These are phyloP conservation scores for Maudiozyma saulgeensis DNA, from an alignment of 805 yeast species.

Conservation along the genomic window DNA sequence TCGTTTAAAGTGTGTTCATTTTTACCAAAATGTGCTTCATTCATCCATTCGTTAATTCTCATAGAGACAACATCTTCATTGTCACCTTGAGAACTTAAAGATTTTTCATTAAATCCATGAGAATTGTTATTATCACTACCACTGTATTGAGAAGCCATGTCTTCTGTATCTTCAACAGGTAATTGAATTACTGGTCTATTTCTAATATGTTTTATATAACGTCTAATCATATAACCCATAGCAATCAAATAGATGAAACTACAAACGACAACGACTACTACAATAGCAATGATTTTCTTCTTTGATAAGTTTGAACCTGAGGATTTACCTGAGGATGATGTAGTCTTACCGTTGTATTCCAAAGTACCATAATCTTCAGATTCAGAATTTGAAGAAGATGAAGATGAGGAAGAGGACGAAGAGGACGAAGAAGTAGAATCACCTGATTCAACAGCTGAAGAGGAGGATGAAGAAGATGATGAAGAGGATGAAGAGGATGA, in stretches of 20 bases:
- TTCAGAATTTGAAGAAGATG: conserved; percentile 2
- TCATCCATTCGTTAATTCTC: conserved; percentile 28
- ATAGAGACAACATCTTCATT: conserved; percentile 20
- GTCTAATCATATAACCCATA: conserved; percentile 46
- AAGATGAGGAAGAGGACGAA: background rate
- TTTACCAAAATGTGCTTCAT: conserved; percentile 6
- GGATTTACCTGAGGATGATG: conserved; percentile 6
- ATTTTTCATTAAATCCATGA: background rate
- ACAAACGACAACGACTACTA: conserved; percentile 78
- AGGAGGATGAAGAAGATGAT: conserved; percentile 1
- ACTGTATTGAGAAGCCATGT: background rate
- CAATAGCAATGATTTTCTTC: conserved; percentile 59
- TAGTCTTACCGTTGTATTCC: conserved; percentile 16
- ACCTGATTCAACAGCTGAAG: background rate
- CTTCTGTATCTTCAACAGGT: conserved; percentile 11
- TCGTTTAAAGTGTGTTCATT: background rate
- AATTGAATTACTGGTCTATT: conserved; percentile 11
- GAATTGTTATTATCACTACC: background rate
- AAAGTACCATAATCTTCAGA: conserved; percentile 12
- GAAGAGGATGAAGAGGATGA: conserved; percentile 2
- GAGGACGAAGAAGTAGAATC: background rate
- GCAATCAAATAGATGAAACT: conserved; percentile 53
- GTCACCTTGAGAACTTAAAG: conserved; percentile 3
- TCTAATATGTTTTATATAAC: conserved; percentile 34
- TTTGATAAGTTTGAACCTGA: conserved; percentile 23